Evolutionary conservation across 352 stramenopile species (phyloP), one percentile per base, ranked within the genome.

Genomic region (Globisporangium takayamanum): DNA sequence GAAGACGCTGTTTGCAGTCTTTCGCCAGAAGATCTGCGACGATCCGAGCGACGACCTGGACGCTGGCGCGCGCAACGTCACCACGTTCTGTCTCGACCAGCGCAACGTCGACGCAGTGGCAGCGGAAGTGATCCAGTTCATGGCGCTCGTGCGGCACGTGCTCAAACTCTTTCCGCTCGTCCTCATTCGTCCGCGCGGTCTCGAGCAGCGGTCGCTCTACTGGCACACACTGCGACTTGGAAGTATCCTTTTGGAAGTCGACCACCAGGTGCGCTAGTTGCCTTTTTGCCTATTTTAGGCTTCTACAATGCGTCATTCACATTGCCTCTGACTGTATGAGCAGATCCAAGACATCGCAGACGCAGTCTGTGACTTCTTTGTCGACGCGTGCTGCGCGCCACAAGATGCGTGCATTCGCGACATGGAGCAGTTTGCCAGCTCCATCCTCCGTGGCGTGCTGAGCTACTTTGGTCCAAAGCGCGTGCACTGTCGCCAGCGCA

Each of bases 271-370:
- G 55, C 25, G 59, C 50, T 2, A n/a, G 25, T 16, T 15, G 25
- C 16, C 5, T 42, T 5, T 39, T 12, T 39, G 10, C 15, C 25
- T 18, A 18, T n/a, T 7, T 37, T 60, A 50, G 14, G 39, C 30
- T 22, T 22, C 37, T 42, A 2, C 4, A 42, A 18, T 33, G 14
- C 41, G 25, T 25, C 25, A n/a, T 10, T 18, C 39, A 16, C 15
- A 48, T 16, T 42, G 1, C 15, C 14, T 2, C 49, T 11, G n/a
- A 50, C 20, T 42, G 36, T 33, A 15, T 10, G 16, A 44, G n/a
- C 45, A 84, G 76, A 67, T 62, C 26, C 78, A 88, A 54, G 73
- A 80, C 59, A 82, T 89, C n/a, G 80, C 67, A 51, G 80, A 91
- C 51, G 70, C 75, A 41, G 68, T 73, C 14, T 91, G 80, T 50